Conservation (phyloP, 2,329 filamentous ascomycete genomes). For the Parafenestella ontariensis region DNA sequence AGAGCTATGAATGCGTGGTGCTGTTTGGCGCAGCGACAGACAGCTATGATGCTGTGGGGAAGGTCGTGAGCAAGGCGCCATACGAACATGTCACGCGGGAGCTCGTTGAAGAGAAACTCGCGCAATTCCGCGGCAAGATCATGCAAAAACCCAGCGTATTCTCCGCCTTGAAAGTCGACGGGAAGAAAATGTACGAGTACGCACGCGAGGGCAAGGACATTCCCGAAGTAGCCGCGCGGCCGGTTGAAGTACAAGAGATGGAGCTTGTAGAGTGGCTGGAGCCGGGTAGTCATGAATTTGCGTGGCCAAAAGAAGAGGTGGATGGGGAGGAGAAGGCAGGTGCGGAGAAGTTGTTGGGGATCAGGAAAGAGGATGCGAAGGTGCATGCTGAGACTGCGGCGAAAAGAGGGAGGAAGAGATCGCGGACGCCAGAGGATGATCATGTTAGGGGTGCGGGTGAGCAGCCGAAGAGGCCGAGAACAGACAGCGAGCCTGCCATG, state of each 20-base stretch:
- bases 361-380: constrained; percentile 41
- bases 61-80: constrained; percentile 75
- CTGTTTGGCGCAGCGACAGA: constrained; percentile 93
- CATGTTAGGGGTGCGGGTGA: constrained; percentile 20
- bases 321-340: constrained; percentile 76
- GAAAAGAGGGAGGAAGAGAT: constrained; percentile 36
- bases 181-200: constrained; percentile 95
- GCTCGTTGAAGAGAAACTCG: constrained; percentile 77
- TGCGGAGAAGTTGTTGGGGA: constrained; percentile 69
- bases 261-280: constrained; percentile 85
- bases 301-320: constrained; percentile 82
- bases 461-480: constrained; percentile 33
- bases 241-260: constrained; percentile 78
- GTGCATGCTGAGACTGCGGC: constrained; percentile 24
- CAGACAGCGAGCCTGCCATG: constrained; percentile 41
- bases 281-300: constrained; percentile 78
- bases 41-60: constrained; percentile 86
- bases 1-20: constrained; percentile 88
- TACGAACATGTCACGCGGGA: constrained; percentile 84
- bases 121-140: constrained; percentile 78
- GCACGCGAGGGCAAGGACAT: constrained; percentile 87
- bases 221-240: constrained; percentile 82
- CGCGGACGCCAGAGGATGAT: constrained; percentile 21
- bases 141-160: constrained; percentile 92
- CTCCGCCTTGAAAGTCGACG: constrained; percentile 90